Conservation (phyloP, 2,329 filamentous ascomycete species). For the Hypocreales sp. region DNA sequence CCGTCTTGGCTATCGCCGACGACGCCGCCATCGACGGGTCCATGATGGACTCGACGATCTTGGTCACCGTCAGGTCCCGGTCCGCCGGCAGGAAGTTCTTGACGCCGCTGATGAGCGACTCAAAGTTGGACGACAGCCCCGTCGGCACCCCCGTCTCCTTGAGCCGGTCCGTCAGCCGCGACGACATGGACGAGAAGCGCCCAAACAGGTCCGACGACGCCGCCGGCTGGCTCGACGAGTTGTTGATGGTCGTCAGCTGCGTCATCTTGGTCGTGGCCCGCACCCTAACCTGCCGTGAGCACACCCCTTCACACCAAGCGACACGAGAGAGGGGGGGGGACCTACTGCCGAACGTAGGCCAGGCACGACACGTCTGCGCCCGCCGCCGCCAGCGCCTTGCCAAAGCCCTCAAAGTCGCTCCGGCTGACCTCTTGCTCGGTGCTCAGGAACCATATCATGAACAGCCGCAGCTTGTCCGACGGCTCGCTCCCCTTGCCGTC, state of each 20-base stretch:
- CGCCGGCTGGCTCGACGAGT: slow-evolving; percentile 47
- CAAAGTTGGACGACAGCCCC: slow-evolving; percentile 62
- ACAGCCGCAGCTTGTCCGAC: slow-evolving; percentile 78
- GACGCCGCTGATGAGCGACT: slow-evolving; percentile 85
- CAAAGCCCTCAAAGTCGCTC: slow-evolving; percentile 71
- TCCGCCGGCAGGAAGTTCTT: slow-evolving; percentile 97
- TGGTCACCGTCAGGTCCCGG: slow-evolving; percentile 89
- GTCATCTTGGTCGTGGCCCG: slow-evolving; percentile 96
- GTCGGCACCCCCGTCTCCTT: slow-evolving; percentile 74
- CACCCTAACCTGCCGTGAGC: slow-evolving; percentile 34
- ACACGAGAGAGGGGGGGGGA: slow-evolving; percentile 4
- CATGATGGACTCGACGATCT: slow-evolving; percentile 97
- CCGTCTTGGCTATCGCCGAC: slow-evolving; percentile 88
- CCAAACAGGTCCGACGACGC: slow-evolving; percentile 69
- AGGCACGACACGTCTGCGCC: slow-evolving; percentile 66
- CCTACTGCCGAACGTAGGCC: slow-evolving; percentile 73
- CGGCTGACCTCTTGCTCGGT: slow-evolving; percentile 79
- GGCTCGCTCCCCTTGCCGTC: slow-evolving; percentile 68
- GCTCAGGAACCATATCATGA: slow-evolving; percentile 94
- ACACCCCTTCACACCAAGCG: slow-evolving; percentile 5
- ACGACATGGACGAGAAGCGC: slow-evolving; percentile 83
- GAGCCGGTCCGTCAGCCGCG: slow-evolving; percentile 81
- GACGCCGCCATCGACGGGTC: slow-evolving; percentile 81
- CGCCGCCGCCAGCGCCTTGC: slow-evolving; percentile 62
- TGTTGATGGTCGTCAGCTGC: slow-evolving; percentile 84